phyloP scores from a whole-genome alignment of 345 rosid genomes.

The Citrus cavaleriei region DNA sequence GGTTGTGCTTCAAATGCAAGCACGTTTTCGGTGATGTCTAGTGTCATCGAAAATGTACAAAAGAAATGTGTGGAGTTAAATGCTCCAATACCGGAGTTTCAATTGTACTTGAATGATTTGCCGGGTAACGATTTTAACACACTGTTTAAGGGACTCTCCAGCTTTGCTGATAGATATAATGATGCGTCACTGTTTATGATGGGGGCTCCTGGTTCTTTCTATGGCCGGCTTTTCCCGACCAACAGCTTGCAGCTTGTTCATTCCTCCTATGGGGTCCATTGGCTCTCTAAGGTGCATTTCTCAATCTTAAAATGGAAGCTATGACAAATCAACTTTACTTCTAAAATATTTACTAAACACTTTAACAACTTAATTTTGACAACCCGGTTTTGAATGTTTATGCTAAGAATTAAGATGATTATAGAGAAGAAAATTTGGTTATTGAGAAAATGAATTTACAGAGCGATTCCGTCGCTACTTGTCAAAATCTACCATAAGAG shows the following conservation, averaged over 20 bases:
- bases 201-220: constrained; percentile 27
- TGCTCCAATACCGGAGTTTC: constrained; percentile 10
- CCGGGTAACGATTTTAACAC: constrained; percentile 27
- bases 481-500: too few species aligned
- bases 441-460: too few species aligned
- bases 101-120: constrained; percentile 26
- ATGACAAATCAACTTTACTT: too few species aligned
- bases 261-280: constrained; percentile 24
- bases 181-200: constrained; percentile 6
- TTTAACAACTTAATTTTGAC: too few species aligned
- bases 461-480: too few species aligned
- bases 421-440: too few species aligned
- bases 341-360: too few species aligned
- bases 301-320: too few species aligned
- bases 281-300: constrained; percentile 22
- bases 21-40: constrained; percentile 7
- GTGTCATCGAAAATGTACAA: not conserved
- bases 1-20: constrained; percentile 23
- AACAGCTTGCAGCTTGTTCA: constrained; percentile 14
- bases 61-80: not conserved
- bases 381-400: too few species aligned
- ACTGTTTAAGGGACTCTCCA: constrained; percentile 8
- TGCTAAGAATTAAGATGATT: too few species aligned
- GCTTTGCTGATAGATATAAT: not conserved
- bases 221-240: constrained; percentile 22